These are phyloP conservation scores for Globisporangium viniferum DNA, from an alignment of 352 stramenopile species.

Conservation along the genomic window DNA sequence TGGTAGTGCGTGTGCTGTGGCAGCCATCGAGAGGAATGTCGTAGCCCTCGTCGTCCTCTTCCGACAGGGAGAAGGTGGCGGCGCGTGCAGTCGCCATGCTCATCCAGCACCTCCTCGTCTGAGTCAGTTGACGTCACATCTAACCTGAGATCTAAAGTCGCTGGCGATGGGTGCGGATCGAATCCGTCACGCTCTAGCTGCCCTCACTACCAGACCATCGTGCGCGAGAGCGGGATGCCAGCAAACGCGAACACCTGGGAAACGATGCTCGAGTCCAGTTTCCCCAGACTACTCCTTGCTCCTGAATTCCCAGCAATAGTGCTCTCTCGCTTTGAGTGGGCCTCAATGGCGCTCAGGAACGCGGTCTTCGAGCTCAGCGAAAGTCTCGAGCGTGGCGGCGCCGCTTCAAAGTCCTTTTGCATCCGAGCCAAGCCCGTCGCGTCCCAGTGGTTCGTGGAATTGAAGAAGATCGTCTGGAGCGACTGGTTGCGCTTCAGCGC, in stretches of 20 bases:
- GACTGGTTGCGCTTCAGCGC: not conserved
- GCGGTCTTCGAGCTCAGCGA: not conserved
- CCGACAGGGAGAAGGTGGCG: too few species aligned
- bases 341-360: not conserved
- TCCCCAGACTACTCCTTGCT: not conserved
- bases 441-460: not conserved
- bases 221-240: not conserved
- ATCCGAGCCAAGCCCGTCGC: not conserved
- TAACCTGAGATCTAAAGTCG: too few species aligned
- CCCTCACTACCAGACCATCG: not conserved
- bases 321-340: not conserved
- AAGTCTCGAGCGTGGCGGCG: not conserved
- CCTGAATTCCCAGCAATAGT: not conserved
- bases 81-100: too few species aligned
- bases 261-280: not conserved
- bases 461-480: not conserved
- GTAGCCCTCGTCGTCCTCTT: not conserved
- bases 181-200: too few species aligned
- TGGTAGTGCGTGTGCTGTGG: not conserved
- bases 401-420: not conserved
- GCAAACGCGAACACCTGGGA: not conserved
- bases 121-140: too few species aligned
- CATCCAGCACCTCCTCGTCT: too few species aligned
- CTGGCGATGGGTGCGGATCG: too few species aligned
- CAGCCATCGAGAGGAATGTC: not conserved